These are phyloP conservation scores for Delphinella strobiligena DNA, from an alignment of 2,329 filamentous ascomycete genomes.

Conservation along the genomic window DNA sequence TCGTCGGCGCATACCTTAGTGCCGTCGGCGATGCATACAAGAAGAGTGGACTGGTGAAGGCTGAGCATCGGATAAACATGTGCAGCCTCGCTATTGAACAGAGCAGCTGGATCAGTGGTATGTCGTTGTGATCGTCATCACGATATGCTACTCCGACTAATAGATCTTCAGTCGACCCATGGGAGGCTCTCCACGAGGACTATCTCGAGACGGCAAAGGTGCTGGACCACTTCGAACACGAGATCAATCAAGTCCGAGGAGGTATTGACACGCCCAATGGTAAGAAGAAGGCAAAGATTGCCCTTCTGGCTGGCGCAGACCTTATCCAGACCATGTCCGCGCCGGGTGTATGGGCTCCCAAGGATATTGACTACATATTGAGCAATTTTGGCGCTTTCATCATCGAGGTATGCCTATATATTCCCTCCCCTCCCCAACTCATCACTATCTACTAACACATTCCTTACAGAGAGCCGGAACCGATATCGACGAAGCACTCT, in stretches of 20 bases:
- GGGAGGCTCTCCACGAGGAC: conserved; percentile 73
- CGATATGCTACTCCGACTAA: background rate
- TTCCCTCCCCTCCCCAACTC: background rate
- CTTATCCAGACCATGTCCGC: conserved; percentile 41
- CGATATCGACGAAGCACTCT: conserved; percentile 76
- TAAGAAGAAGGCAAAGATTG: conserved; percentile 59
- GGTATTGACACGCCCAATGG: conserved; percentile 62
- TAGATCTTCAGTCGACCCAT: conserved; percentile 55
- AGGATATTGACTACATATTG: conserved; percentile 80
- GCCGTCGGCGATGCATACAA: conserved; percentile 69
- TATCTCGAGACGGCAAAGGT: conserved; percentile 86
- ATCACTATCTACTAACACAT: conserved; percentile 45
- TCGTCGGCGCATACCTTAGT: conserved; percentile 74
- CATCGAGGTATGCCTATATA: conserved; percentile 33
- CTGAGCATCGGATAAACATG: conserved; percentile 70
- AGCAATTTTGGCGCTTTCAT: conserved; percentile 75
- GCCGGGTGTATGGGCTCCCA: conserved; percentile 61
- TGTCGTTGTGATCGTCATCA: background rate
- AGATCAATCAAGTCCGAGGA: conserved; percentile 69
- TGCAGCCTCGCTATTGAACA: conserved; percentile 70
- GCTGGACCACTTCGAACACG: conserved; percentile 79
- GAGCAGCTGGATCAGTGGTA: conserved; percentile 58
- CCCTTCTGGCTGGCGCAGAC: conserved; percentile 62
- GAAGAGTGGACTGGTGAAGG: conserved; percentile 65
- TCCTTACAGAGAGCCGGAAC: conserved; percentile 78